Evolutionary conservation across 306 rosid genomes (phyloP), one percentile per base, ranked within the genome.

Genomic region (Castanea mollissima): DNA sequence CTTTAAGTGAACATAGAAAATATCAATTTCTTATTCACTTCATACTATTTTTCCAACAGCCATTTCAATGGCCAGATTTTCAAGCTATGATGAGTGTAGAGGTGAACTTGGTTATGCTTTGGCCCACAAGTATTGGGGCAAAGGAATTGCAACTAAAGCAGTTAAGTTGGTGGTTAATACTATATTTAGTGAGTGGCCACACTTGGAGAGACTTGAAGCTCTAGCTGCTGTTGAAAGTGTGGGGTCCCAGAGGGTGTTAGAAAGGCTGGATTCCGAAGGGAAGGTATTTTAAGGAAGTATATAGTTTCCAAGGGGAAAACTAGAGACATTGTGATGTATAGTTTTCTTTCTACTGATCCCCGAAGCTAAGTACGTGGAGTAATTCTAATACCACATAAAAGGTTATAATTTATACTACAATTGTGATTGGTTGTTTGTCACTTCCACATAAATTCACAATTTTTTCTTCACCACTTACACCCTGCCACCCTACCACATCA

Each of bases 201-300:
- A 87, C 29, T 32, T 92, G 88, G 96, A 85, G 80, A 88, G 98
- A 76, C 52, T 94, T 46, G 98, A 91, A 77, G 98, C 93, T 80
- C 41, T 89, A 1, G 92, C 88, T 73, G 96, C 87, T 82, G 88
- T 85, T 56, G 80, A 88, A 19, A 94, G 92, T 69, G 68, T 79
- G 64, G 92, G 83, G 4, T 94, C 93, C n/a, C 93, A 88, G 20
- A 88, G 83, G 69, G 93, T 94, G 46, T 18, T 94, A 8, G 46
- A 38, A 38, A 38, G 46, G 46, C 46, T 38, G 11, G 46, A 1
- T 38, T 7, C 46, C 46, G 2, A 38, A 38, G 11, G 11, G 2
- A 38, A 38, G 46, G 46, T 38, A 38, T 38, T 38, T 11, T 38
- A 38, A 38, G 46, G 2, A 38, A 38, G 10, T 38, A 38, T 8